Percentiles rank a stretch among this genome's conserved stretches.
Conservation (phyloP, 2,329 filamentous ascomycete genomes). For the Paecilomyces dactylethromorphus region DNA sequence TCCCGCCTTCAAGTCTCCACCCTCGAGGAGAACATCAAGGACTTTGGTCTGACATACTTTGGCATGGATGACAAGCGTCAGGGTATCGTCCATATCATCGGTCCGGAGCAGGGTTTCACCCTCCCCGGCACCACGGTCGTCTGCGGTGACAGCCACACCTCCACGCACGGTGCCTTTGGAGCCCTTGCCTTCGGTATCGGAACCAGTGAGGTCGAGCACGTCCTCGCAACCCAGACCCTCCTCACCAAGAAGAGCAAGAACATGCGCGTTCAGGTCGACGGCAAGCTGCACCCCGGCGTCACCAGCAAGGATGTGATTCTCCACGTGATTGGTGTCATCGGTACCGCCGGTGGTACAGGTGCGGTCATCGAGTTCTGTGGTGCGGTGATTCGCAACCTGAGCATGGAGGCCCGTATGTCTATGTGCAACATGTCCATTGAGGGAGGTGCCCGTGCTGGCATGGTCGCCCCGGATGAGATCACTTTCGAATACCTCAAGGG, state of each 20-base stretch:
- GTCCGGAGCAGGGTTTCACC: slow-evolving; percentile 97
- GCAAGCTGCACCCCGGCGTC: slow-evolving; percentile 80
- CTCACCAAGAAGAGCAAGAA: slow-evolving; percentile 96
- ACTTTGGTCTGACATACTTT: slow-evolving; percentile 95
- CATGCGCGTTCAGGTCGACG: slow-evolving; percentile 95
- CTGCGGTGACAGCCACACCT: slow-evolving; percentile 96
- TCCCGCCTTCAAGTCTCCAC: slow-evolving; percentile 91
- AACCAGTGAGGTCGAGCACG: slow-evolving; percentile 97
- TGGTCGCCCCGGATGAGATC: slow-evolving; percentile 90
- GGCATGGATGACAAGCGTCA: slow-evolving; percentile 93
- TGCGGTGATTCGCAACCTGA: slow-evolving; percentile 79
- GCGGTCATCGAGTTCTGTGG: slow-evolving; percentile 97
- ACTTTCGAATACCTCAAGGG: slow-evolving; percentile 96
- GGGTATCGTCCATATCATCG: slow-evolving; percentile 97
- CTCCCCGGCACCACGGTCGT: slow-evolving; percentile 94
- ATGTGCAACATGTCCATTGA: slow-evolving; percentile 99
- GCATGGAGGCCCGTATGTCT: slow-evolving; percentile 97
- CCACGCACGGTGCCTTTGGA: slow-evolving; percentile 94
- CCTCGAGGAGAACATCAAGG: slow-evolving; percentile 94
- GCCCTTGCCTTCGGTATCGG: slow-evolving; percentile 94
- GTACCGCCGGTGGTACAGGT: slow-evolving; percentile 89
- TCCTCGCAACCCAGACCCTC: slow-evolving; percentile 90
- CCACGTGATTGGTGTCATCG: slow-evolving; percentile 86
- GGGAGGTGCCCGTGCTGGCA: slow-evolving; percentile 86
- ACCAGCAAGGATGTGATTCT: slow-evolving; percentile 95